Percentiles rank a stretch among this genome's conserved stretches.
These are phyloP conservation scores for Oidiodendron maius DNA, from an alignment of 495 filamentous ascomycete species.

Conservation along the genomic window DNA sequence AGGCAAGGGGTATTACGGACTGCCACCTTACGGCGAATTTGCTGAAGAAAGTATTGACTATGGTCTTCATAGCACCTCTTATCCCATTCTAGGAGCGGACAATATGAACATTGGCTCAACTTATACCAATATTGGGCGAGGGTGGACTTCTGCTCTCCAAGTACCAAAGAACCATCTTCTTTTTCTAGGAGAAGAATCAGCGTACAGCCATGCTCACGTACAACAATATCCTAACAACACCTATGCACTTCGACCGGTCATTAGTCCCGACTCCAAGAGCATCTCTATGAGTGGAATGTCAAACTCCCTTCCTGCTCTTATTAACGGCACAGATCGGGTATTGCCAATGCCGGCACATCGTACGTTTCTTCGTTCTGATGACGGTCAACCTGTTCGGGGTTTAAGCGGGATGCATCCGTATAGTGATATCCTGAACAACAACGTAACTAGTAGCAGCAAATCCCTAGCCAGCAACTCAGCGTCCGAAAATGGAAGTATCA, in stretches of 20 bases:
- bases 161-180: constrained; percentile 6
- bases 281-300: constrained; percentile 13
- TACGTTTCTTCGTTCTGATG: constrained; percentile 19
- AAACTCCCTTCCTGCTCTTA: constrained; percentile 33
- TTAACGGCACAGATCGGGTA: constrained; percentile 31
- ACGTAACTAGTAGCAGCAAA: constrained; percentile 6
- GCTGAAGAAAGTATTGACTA: constrained; percentile 37
- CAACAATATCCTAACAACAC: constrained; percentile 12
- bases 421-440: constrained; percentile 7
- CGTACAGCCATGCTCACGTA: constrained; percentile 13
- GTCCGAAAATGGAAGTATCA: constrained; percentile 1
- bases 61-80: constrained; percentile 24
- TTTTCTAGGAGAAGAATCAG: constrained; percentile 14
- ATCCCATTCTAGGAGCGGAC: constrained; percentile 28
- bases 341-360: constrained; percentile 30
- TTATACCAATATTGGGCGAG: constrained; percentile 28
- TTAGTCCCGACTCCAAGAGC: constrained; percentile 7
- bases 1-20: constrained; percentile 23
- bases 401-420: constrained; percentile 2
- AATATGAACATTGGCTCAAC: constrained; percentile 16
- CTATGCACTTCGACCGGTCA: constrained; percentile 24
- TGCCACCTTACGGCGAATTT: constrained; percentile 20
- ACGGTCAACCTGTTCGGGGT: constrained; percentile 1
- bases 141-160: constrained; percentile 22
- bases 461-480: constrained; percentile 4